Evolutionary conservation across 2,329 filamentous ascomycete genomes (phyloP).

Genomic region (Ophiostoma tasmaniense): DNA sequence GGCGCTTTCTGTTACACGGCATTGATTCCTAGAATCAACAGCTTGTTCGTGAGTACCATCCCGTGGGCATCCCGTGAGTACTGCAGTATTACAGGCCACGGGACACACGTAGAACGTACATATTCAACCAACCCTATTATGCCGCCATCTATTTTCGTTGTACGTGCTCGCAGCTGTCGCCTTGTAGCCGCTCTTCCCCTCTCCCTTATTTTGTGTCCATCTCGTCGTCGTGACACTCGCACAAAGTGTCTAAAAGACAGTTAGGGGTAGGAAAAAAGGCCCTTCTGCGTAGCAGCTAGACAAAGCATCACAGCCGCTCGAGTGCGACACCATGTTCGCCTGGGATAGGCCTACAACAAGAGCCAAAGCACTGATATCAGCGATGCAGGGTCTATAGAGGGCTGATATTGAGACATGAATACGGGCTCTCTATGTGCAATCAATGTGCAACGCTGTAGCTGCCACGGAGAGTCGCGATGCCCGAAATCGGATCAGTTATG

Average conservation of each 20-base stretch:
- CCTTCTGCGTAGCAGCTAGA: neutral
- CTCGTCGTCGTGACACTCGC: neutral
- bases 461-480: neutral
- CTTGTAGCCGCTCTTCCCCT: neutral
- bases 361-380: neutral
- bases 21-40: neutral
- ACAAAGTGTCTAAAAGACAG: neutral
- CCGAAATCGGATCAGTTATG: neutral
- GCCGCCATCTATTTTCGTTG: neutral
- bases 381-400: too few relatives aligned
- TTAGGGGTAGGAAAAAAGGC: neutral
- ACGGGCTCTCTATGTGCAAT: neutral
- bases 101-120: neutral
- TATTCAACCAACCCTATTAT: neutral
- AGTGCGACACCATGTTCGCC: neutral
- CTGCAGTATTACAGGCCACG: neutral
- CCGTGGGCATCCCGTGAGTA: neutral
- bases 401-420: neutral
- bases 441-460: neutral
- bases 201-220: neutral
- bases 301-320: neutral
- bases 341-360: neutral
- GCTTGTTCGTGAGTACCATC: neutral
- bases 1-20: neutral
- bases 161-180: neutral